Evolutionary conservation across 768 basidiomycete species (phyloP), one percentile per base, ranked within the genome.

Genomic region (Symmetrospora coprosmae): DNA sequence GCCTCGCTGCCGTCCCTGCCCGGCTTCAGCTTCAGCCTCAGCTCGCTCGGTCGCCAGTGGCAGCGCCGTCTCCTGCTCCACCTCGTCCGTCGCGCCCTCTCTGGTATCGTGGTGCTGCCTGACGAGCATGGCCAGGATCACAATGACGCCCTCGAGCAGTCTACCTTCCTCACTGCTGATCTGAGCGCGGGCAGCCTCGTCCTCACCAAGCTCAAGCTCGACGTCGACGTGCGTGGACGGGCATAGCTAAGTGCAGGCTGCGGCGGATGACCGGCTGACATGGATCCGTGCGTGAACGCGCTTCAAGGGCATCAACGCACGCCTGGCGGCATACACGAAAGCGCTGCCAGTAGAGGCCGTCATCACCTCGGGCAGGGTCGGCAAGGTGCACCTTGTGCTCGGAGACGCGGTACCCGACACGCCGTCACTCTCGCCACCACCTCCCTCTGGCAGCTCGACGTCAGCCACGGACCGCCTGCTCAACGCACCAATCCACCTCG

Each of bases 401-500:
- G 43, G 43, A 9, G 31, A 8, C 9, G 31, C 8, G 11, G 49
- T 8, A 17, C 19, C n/a, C 33, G 55, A 43, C 23, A 30, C 17
- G 14, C 53, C 4, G n/a, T 19, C 28, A 43, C 4, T 13, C 13
- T 25, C 25, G 30, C 49, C 33, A 35, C 28, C 33, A 19, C 21
- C 49, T 50, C 7, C 45, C n/a, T n/a, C n/a, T n/a, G n/a, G n/a
- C 6, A 50, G 23, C n/a, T 16, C 30, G 23, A 46, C 19, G 39
- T 53, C 55, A 31, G 55, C 41, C 17, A 58, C 55, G 5, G 55
- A 58, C 16, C 39, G 55, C 21, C 43, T 58, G 6, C 46, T 58
- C 41, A 45, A 23, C 2, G 55, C 55, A 19, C 55, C 55, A 7
- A 53, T 58, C 25, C 55, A 46, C 19, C 13, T 58, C 2, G n/a